Conservation (phyloP, 2,329 filamentous ascomycete genomes). For the Rhynchosporium secalis region DNA sequence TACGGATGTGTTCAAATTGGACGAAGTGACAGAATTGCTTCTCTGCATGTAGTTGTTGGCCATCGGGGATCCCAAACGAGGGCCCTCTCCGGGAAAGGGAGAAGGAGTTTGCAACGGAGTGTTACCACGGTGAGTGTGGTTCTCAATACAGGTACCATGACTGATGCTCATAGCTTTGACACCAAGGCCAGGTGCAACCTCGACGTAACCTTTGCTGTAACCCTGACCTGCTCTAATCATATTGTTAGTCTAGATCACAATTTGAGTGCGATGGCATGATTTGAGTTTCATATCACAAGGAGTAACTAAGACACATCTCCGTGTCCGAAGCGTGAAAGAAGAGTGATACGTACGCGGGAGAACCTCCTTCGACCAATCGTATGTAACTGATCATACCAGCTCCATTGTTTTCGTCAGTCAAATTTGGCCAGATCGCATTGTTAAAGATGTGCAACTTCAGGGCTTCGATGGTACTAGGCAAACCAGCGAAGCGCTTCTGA, state of each 20-base stretch:
- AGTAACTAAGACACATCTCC: too few relatives aligned
- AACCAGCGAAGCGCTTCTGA: constrained; percentile 81
- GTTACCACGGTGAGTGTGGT: constrained; percentile 64
- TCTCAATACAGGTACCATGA: constrained; percentile 85
- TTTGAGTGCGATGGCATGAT: too few relatives aligned
- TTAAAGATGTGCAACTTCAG: constrained; percentile 97
- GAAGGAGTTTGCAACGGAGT: constrained; percentile 1
- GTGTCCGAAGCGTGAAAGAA: too few relatives aligned
- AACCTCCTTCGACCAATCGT: constrained; percentile 84
- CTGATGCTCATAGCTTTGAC: constrained; percentile 85
- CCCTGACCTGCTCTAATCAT: constrained; percentile 64
- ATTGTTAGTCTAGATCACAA: too few relatives aligned
- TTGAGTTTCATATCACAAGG: too few relatives aligned
- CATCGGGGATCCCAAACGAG: constrained; percentile 1
- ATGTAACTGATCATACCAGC: constrained; percentile 90
- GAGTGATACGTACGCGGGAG: constrained; percentile 53
- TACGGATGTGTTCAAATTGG: not conserved
- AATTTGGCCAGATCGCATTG: constrained; percentile 95
- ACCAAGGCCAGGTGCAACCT: constrained; percentile 84
- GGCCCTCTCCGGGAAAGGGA: constrained; percentile 3
- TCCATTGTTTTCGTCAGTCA: constrained; percentile 94
- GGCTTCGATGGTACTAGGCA: constrained; percentile 86
- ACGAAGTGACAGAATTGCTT: not conserved
- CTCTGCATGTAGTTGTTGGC: not conserved
- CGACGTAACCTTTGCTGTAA: constrained; percentile 78